A percentile compares a stretch with the other conserved stretches of the same genome.
phyloP scores from a whole-genome alignment of 2,329 filamentous ascomycete species.

The Hypoxylon sp. region DNA sequence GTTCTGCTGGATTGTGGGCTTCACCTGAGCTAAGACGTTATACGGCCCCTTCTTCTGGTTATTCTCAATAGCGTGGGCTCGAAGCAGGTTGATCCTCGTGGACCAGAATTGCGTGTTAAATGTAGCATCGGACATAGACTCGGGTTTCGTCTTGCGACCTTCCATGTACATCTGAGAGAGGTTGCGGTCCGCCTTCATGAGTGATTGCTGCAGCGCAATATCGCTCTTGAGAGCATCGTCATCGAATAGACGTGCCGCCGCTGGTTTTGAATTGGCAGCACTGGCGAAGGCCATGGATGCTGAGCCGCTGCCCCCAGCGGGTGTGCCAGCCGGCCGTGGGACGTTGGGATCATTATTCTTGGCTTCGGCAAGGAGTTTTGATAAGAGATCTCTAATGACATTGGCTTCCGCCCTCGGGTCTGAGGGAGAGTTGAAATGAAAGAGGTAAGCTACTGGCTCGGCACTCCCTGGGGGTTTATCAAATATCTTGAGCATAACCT shows the following conservation, averaged over 20 bases:
- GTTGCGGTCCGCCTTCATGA: conserved; percentile 83
- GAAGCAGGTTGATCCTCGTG: conserved; percentile 85
- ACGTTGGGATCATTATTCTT: conserved; percentile 71
- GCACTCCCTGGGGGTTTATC: conserved; percentile 73
- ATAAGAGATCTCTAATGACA: conserved; percentile 84
- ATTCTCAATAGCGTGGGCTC: conserved; percentile 90
- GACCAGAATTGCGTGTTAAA: conserved; percentile 98
- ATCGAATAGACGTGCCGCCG: conserved; percentile 80
- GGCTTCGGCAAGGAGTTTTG: conserved; percentile 78
- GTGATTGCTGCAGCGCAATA: conserved; percentile 86
- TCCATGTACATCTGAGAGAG: conserved; percentile 91
- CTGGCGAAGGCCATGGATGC: conserved; percentile 84
- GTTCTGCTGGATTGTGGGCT: conserved; percentile 76
- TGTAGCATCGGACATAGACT: conserved; percentile 82
- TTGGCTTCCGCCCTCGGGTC: conserved; percentile 88
- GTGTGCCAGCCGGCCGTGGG: conserved; percentile 62
- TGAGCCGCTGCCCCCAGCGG: conserved; percentile 65
- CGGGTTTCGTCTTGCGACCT: conserved; percentile 84
- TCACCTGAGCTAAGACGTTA: conserved; percentile 93
- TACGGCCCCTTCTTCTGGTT: conserved; percentile 90
- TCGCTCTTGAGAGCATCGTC: conserved; percentile 84
- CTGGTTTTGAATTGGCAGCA: conserved; percentile 70
- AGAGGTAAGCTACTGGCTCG: conserved; percentile 81
- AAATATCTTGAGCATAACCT: conserved; percentile 95
- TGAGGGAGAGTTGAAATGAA: conserved; percentile 85